Base-by-base conservation (phyloP, 352 stramenopile genomes). In the Phytophthora chlamydospora region DNA sequence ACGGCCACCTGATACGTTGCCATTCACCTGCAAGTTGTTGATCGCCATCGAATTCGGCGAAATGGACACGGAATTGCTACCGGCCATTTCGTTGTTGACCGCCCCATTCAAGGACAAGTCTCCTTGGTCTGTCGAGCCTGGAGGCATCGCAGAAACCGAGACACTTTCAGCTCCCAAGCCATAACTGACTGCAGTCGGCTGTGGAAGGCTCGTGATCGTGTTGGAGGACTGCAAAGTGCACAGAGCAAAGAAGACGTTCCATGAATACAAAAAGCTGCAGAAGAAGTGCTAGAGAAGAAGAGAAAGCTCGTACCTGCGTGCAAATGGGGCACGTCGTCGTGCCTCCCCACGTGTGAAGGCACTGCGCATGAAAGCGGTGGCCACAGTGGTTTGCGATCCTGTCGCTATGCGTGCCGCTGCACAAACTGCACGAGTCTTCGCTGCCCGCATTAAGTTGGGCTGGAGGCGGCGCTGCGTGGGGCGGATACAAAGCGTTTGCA, bases 301-400 rank as follows among this genome's bases (percentile, higher is more conserved):
- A 13, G 39, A 38, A 31, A 10, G 53, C 43, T 33, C 62, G 41
- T 72, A 88, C 78, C 68, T 78, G 72, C 39, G 51, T 55, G 43
- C 78, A 88, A 38, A 85, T 57, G 56, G 77, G 71, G 24, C 78
- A 88, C 32, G 66, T 66, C 21, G 72, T 73, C 36, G 75, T 83
- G 4, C 79, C 83, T 44, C 80, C 83, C 83, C 83, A 91, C 39
- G 83, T 73, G 19, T 90, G 78, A 40, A 92, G 57, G 57, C 80
- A 90, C 19, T 70, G 59, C 35, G 63, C 67, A 49, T 92, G 83
- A 58, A 92, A 92, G 24, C 74, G 76, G 60, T 92, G 83, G n/a
- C 83, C 83, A 36, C 83, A 92, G 52, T 71, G 55, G 17, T 63
- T 71, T 4, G 77, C 79, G 43, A 87, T 71, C 21, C 75, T 73